Conservation (phyloP, 164 flowering plant genomes). For the Hamamelis virginiana region DNA sequence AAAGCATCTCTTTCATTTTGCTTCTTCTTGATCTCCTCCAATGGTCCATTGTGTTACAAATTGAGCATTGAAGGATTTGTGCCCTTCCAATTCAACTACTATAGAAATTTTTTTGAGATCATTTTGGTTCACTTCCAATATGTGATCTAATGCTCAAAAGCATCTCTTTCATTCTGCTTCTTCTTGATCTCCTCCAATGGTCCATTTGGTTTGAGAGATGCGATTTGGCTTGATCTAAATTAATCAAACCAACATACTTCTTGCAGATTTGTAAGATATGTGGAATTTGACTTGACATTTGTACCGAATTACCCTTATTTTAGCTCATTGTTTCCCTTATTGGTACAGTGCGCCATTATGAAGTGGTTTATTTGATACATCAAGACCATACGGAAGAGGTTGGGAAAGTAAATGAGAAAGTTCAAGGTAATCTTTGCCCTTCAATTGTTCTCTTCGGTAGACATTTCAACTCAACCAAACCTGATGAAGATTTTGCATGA, state of each 20-base stretch:
- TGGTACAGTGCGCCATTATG: constrained; percentile 86
- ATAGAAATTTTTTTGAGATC: neutral
- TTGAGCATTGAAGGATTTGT: neutral
- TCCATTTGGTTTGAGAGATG: neutral
- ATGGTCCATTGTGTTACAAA: no score
- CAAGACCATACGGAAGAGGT: constrained; percentile 74
- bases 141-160: neutral
- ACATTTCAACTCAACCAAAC: neutral
- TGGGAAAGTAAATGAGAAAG: constrained; percentile 68
- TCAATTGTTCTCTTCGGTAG: neutral
- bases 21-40: no score
- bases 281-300: neutral
- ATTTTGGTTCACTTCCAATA: neutral
- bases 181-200: neutral
- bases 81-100: neutral
- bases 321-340: constrained; percentile 1
- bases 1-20: neutral
- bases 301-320: neutral
- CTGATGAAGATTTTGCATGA: no score
- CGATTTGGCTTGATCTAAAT: no score
- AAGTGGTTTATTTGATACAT: constrained; percentile 85
- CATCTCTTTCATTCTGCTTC: neutral
- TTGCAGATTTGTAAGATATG: neutral
- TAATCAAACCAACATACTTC: no score
- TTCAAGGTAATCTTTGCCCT: constrained; percentile 50